These are phyloP conservation scores for Andrographis paniculata DNA, from an alignment of 305 asterid genomes.

Conservation along the genomic window DNA sequence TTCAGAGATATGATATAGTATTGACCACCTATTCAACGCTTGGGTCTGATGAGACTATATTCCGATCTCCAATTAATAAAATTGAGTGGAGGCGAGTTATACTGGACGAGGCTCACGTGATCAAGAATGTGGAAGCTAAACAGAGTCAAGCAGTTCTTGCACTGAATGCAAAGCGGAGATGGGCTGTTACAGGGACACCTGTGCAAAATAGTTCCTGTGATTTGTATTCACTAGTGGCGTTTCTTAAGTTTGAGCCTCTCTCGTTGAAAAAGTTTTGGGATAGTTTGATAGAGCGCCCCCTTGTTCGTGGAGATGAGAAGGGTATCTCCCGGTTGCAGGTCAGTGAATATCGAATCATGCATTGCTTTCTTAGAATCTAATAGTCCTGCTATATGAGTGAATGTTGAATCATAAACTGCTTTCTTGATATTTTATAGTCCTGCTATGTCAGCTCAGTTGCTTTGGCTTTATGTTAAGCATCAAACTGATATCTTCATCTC, in stretches of 20 bases:
- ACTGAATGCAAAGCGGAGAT: constrained; percentile 68
- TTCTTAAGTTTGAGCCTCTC: constrained; percentile 84
- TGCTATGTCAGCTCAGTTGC: no score
- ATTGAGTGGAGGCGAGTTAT: constrained; percentile 90
- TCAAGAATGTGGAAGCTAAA: constrained; percentile 64
- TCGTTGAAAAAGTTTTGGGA: constrained; percentile 73
- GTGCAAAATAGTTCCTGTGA: constrained; percentile 74
- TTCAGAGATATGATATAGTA: constrained; percentile 67
- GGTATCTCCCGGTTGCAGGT: constrained; percentile 86
- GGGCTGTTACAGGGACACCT: constrained; percentile 96
- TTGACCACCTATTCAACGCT: constrained; percentile 76
- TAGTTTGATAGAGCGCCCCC: constrained; percentile 74
- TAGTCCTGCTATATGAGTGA: no score
- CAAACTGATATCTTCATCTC: no score
- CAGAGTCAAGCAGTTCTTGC: constrained; percentile 78
- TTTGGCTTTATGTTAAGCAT: no score
- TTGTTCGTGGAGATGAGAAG: constrained; percentile 63
- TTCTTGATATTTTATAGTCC: no score
- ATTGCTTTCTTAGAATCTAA: no score
- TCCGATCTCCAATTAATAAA: constrained; percentile 59
- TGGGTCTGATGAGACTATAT: constrained; percentile 47
- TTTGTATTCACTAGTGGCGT: constrained; percentile 72
- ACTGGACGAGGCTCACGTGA: constrained; percentile 91
- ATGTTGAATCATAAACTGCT: no score
- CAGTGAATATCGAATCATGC: constrained; percentile 13